These are phyloP conservation scores for Scutellaria barbata DNA, from an alignment of 257 asterid species.

Conservation along the genomic window DNA sequence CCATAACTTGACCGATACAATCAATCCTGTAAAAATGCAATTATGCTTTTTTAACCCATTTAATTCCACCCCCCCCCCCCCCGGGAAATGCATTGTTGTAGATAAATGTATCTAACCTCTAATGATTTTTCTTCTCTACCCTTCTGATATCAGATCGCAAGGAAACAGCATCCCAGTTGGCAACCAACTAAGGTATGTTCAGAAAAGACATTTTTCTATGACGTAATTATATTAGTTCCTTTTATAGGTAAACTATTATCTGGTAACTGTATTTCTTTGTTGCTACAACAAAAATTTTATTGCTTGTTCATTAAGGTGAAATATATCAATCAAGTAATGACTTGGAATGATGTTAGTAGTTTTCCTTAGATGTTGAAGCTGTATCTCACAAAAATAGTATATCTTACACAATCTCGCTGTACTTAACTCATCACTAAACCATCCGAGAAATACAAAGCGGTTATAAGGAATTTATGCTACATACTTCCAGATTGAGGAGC, in stretches of 20 bases:
- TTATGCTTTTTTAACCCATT: background rate
- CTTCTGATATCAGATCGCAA: constrained; percentile 46
- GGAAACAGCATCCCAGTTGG: constrained; percentile 53
- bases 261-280: constrained; percentile 3
- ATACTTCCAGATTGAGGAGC: constrained; percentile 20
- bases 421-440: background rate
- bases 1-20: background rate
- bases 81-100: background rate
- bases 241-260: constrained; percentile 15
- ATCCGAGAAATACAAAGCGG: background rate
- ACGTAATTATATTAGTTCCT: background rate
- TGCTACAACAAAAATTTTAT: constrained; percentile 1
- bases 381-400: constrained; percentile 5
- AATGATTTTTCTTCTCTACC: constrained; percentile 18
- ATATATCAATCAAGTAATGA: background rate
- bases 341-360: constrained; percentile 5
- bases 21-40: constrained; percentile 4
- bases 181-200: constrained; percentile 62
- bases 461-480: background rate
- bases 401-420: constrained; percentile 2
- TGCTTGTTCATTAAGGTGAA: constrained; percentile 1
- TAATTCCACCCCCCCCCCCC: background rate
- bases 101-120: constrained; percentile 26
- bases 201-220: background rate
- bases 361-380: constrained; percentile 13